Base-by-base conservation (phyloP, 441 rosid genomes). In the Pelargonium citronellum region DNA sequence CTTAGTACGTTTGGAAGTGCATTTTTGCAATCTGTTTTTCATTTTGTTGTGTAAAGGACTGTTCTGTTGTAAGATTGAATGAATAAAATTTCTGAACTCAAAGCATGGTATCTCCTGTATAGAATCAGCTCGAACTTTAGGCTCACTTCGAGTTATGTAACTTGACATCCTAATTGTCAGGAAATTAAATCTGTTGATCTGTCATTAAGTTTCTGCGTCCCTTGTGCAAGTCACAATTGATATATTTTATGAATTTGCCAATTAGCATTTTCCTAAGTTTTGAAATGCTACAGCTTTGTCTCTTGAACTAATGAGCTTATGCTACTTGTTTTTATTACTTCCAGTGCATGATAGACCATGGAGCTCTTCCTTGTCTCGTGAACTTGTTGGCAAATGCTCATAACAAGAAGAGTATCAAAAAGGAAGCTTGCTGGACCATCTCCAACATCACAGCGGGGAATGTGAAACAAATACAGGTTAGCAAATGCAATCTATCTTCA, bases 401-500 rank as follows among this genome's bases (percentile, higher is more conserved):
- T 70, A 27, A 27, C 30, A 87, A 87, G 84, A 87, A 77, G 78
- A 87, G 89, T 70, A 87, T 87, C 68, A 87, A 85, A 79, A 87
- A 83, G 77, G 91, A 87, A 80, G 79, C 89, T 69, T 83, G 87
- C 70, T 87, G 89, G 91, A 83, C 87, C 58, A 85, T 87, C 76
- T 87, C 91, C 12, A 87, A 87, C 81, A 87, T 87, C 63, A 85
- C 89, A 57, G 91, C 89, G 64, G 91, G 91, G 53, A 83, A 72
- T 73, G 39, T 72, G 20, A 78, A 73, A 71, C 91, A 87, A 76
- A 87, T 87, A 68, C 91, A 83, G 84, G 91, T 85, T 57, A 74
- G 87, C 73, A 16, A 2, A 53, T 53, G 1, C 47, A 44, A 20
- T 19, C 22, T 19, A 30, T 55, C 4, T 15, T 12, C 13, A 55